phyloP scores from a whole-genome alignment of 345 rosid genomes.

The Diplotaxis tenuifolia region DNA sequence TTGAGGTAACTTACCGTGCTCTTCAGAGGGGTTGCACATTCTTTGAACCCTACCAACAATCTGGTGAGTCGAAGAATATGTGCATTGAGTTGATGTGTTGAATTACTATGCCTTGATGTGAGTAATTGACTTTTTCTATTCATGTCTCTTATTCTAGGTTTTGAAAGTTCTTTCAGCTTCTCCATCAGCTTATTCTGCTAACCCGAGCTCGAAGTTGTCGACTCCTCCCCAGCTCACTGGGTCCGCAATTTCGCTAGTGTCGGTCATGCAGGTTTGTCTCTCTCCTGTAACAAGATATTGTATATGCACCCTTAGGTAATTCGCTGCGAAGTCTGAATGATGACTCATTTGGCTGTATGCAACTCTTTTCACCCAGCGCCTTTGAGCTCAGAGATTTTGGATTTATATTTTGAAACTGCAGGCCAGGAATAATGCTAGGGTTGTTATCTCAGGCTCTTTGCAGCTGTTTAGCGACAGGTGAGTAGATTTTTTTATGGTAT shows the following conservation, averaged over 20 bases:
- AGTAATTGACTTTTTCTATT: not conserved
- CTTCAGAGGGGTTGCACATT: conserved; percentile 65
- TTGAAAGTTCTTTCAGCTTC: conserved; percentile 65
- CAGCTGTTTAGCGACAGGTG: conserved; percentile 61
- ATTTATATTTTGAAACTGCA: conserved; percentile 33
- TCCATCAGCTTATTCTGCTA: conserved; percentile 65
- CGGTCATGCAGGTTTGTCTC: conserved; percentile 53
- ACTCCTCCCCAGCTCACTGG: conserved; percentile 59
- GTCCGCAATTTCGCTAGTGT: conserved; percentile 58
- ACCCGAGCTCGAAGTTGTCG: conserved; percentile 52
- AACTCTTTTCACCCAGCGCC: not conserved
- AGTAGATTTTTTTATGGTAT: conserved; percentile 26
- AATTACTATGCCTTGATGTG: not conserved
- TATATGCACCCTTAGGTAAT: not conserved
- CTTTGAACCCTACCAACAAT: conserved; percentile 53
- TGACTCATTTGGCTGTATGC: not conserved
- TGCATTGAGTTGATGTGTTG: not conserved
- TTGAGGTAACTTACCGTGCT: conserved; percentile 62
- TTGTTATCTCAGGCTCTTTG: conserved; percentile 61
- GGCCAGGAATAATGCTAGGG: conserved; percentile 79
- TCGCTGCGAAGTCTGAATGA: not conserved
- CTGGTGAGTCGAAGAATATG: conserved; percentile 39
- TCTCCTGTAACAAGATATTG: not conserved
- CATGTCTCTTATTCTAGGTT: conserved; percentile 40
- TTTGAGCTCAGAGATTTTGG: not conserved